Conservation (phyloP, 164 flowering plant species). For the Euptelea pleiosperma region DNA sequence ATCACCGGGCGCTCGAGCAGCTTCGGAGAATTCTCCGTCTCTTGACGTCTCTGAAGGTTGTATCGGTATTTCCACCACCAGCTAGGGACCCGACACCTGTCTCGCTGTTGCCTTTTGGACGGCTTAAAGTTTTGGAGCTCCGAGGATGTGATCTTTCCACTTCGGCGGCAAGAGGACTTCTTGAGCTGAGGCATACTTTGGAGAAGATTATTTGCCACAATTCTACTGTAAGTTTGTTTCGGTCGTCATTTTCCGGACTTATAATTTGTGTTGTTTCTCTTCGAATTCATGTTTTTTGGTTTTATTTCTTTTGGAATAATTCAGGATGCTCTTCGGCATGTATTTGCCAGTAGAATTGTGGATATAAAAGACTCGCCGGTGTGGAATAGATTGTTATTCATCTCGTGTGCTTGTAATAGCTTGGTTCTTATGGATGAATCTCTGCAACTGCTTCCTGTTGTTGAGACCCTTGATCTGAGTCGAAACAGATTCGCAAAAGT, state of each 20-base stretch:
- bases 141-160: slow-evolving; percentile 90
- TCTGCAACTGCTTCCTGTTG: slow-evolving; percentile 83
- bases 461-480: slow-evolving; percentile 90
- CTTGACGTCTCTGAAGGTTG: slow-evolving; percentile 73
- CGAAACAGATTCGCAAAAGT: slow-evolving; percentile 83
- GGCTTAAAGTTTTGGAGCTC: slow-evolving; percentile 78
- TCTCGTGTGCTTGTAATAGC: slow-evolving; percentile 81
- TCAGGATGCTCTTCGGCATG: slow-evolving; percentile 93
- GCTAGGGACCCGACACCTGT: slow-evolving; percentile 77
- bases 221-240: slow-evolving; percentile 66
- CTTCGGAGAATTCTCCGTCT: slow-evolving; percentile 72
- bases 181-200: slow-evolving; percentile 74
- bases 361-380: slow-evolving; percentile 78
- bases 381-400: slow-evolving; percentile 78
- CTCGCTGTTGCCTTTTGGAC: slow-evolving; percentile 59
- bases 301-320: slow-evolving; percentile 5
- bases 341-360: slow-evolving; percentile 86
- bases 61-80: slow-evolving; percentile 55
- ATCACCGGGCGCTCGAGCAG: slow-evolving; percentile 94
- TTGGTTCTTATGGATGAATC: slow-evolving; percentile 95
- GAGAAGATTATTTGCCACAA: slow-evolving; percentile 87
- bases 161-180: slow-evolving; percentile 78
- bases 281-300: background rate
- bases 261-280: background rate
- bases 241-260: background rate